These are phyloP conservation scores for Calonectria pauciramosa DNA, from an alignment of 2,329 filamentous ascomycete species.

Conservation along the genomic window DNA sequence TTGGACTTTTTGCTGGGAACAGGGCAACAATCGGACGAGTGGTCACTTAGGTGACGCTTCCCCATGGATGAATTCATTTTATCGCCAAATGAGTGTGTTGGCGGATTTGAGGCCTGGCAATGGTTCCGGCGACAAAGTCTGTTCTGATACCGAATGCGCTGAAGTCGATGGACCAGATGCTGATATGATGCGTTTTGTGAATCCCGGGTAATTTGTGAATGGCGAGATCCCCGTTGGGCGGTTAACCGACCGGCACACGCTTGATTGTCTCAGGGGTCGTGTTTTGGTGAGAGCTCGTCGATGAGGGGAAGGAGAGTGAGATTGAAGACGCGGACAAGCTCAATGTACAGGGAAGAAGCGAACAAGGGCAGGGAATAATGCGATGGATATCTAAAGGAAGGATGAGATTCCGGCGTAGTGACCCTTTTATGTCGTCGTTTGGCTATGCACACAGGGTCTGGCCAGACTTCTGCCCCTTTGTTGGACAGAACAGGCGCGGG, in stretches of 20 bases:
- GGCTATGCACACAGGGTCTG: background rate
- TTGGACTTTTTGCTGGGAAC: slow-evolving; percentile 45
- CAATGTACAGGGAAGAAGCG: background rate
- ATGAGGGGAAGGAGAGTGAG: background rate
- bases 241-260: background rate
- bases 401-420: background rate
- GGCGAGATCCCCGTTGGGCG: slow-evolving; percentile 30
- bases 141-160: background rate
- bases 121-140: background rate
- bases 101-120: background rate
- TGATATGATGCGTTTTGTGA: background rate
- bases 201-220: background rate
- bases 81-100: background rate
- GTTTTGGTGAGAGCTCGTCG: background rate
- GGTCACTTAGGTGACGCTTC: slow-evolving; percentile 41
- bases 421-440: slow-evolving; percentile 4
- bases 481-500: background rate
- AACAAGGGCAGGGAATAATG: background rate
- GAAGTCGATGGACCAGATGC: background rate
- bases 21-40: slow-evolving; percentile 34
- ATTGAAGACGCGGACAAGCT: background rate
- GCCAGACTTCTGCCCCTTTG: background rate
- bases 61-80: slow-evolving; percentile 38
- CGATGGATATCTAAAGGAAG: background rate
- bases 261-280: background rate